phyloP scores from a whole-genome alignment of 1,139 yeast genomes.

The Zygoascus meyerae region DNA sequence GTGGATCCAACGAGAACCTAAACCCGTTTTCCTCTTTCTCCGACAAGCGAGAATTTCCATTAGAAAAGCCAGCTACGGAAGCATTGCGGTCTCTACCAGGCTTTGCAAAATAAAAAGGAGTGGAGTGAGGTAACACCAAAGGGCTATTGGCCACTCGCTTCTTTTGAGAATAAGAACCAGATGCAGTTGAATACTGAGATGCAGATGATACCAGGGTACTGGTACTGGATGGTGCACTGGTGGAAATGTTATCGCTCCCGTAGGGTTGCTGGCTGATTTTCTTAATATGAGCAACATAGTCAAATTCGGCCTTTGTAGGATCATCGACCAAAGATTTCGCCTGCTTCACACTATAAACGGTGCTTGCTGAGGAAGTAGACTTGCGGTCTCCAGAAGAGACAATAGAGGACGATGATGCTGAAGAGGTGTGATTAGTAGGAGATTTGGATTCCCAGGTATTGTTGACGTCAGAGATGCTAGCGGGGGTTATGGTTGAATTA shows the following conservation, averaged over 20 bases:
- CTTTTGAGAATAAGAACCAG: background rate
- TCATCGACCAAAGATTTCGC: slow-evolving; percentile 8
- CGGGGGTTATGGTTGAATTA: slow-evolving; percentile 10
- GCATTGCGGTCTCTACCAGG: too few species aligned
- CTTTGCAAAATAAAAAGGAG: slow-evolving; percentile 4
- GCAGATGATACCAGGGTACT: too few species aligned
- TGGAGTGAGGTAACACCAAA: slow-evolving; percentile 4
- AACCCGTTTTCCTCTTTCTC: slow-evolving; percentile 22
- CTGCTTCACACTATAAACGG: background rate
- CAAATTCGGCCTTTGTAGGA: slow-evolving; percentile 35
- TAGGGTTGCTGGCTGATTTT: slow-evolving; percentile 41
- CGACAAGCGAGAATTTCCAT: background rate
- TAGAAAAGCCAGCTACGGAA: background rate
- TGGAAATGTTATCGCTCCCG: slow-evolving; percentile 2
- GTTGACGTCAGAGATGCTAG: slow-evolving; percentile 2
- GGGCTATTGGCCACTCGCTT: slow-evolving; percentile 10
- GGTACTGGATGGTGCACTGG: slow-evolving; percentile 7
- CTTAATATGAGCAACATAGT: slow-evolving; percentile 62
- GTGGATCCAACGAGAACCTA: slow-evolving; percentile 31
- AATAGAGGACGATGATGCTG: slow-evolving; percentile 4
- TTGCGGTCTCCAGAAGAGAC: slow-evolving; percentile 2
- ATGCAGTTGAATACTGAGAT: background rate
- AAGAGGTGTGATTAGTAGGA: slow-evolving; percentile 3
- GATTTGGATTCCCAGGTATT: slow-evolving; percentile 8
- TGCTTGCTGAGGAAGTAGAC: background rate